A percentile compares a stretch with the other conserved stretches of the same genome.
Evolutionary conservation across 805 yeast genomes (phyloP).

Genomic region (Teunomyces tritomae): DNA sequence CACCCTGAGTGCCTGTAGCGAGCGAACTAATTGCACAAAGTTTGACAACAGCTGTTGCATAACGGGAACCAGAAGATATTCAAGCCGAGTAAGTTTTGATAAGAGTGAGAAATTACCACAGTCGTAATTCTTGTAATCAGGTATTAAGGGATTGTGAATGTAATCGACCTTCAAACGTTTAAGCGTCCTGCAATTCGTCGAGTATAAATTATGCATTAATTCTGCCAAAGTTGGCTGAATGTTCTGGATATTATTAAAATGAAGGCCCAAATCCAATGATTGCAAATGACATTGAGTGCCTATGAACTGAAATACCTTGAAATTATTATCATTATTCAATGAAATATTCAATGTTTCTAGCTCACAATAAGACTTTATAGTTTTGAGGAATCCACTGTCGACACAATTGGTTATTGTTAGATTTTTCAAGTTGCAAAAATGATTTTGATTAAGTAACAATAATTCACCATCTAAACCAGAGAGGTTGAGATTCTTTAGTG

Average conservation of each 20-base stretch:
- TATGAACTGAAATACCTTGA: neutral
- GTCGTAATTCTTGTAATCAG: neutral
- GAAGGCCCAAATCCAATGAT: neutral
- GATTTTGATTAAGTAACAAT: neutral
- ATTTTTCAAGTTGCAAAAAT: neutral
- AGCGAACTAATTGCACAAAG: neutral
- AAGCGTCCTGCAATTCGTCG: neutral
- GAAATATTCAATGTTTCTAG: neutral
- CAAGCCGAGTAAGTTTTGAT: neutral
- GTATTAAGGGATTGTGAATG: neutral
- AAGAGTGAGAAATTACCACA: neutral
- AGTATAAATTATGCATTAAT: neutral
- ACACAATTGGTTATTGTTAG: neutral
- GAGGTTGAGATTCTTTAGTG: neutral
- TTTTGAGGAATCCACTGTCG: neutral
- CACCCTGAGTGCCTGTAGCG: neutral
- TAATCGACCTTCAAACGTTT: neutral
- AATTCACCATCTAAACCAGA: neutral
- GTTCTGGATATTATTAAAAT: neutral
- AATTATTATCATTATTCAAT: conserved; percentile 1
- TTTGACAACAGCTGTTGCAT: conserved; percentile 3
- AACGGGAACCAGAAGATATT: conserved; percentile 7
- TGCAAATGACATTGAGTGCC: neutral
- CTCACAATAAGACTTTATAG: neutral
- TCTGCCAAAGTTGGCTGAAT: neutral